phyloP scores from a whole-genome alignment of 139 green algal genomes.

The Ettlia oleoabundans region DNA sequence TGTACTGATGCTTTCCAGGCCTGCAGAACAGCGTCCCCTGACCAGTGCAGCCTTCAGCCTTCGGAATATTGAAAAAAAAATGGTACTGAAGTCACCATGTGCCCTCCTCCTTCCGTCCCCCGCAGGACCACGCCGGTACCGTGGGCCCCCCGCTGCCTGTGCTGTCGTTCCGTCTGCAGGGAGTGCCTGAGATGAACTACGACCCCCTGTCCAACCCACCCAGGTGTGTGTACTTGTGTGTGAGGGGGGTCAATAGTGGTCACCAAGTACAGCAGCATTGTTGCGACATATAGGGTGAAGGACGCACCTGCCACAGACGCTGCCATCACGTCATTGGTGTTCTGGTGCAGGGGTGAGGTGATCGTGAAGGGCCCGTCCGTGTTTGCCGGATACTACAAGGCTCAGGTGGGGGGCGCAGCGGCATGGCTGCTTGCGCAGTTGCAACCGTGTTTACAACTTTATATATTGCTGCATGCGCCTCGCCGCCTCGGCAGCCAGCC shows the following conservation, averaged over 20 bases:
- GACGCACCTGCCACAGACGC: too few species aligned
- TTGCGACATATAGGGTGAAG: too few species aligned
- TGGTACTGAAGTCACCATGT: too few species aligned
- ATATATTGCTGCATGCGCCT: too few species aligned
- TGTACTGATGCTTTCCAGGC: not conserved
- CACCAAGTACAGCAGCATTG: too few species aligned
- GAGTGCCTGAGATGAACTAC: slow-evolving; percentile 93
- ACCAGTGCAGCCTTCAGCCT: not conserved
- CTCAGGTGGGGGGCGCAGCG: too few species aligned
- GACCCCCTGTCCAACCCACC: slow-evolving; percentile 71
- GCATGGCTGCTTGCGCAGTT: too few species aligned
- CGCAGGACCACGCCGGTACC: slow-evolving; percentile 67
- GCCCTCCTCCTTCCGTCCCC: not conserved
- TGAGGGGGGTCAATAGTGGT: not conserved
- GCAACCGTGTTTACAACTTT: too few species aligned
- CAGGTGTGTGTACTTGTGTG: slow-evolving; percentile 24
- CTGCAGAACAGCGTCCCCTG: not conserved
- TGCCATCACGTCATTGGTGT: too few species aligned
- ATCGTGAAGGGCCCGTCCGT: slow-evolving; percentile 77
- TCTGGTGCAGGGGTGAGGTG: slow-evolving; percentile 67
- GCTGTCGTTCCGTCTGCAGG: slow-evolving; percentile 83
- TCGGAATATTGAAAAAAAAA: too few species aligned
- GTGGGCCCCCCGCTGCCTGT: slow-evolving; percentile 83
- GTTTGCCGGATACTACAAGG: slow-evolving; percentile 97
- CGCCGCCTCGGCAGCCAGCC: too few species aligned